A percentile compares a stretch with the other conserved stretches of the same genome.
Conservation (phyloP, 2,329 filamentous ascomycete species). For the Calonectria crousiana region DNA sequence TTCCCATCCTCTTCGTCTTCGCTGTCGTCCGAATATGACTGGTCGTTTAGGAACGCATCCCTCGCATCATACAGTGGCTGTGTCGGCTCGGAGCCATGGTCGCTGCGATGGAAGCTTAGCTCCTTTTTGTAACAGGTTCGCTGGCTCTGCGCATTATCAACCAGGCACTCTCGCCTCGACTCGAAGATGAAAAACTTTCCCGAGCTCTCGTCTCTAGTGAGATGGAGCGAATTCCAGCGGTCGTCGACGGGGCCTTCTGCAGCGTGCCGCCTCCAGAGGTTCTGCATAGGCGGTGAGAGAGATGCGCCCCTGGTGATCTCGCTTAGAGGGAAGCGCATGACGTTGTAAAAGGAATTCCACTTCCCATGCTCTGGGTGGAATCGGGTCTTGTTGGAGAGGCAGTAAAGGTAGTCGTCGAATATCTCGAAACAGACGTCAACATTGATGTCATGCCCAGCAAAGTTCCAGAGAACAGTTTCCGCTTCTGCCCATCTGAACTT, state of each 20-base stretch:
- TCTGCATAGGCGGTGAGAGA: slow-evolving; percentile 56
- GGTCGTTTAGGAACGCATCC: not conserved
- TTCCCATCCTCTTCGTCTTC: not conserved
- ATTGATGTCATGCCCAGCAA: slow-evolving; percentile 75
- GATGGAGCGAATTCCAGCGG: slow-evolving; percentile 76
- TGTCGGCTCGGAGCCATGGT: not conserved
- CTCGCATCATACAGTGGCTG: slow-evolving; percentile 22
- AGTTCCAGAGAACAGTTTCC: slow-evolving; percentile 65
- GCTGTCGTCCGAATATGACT: not conserved
- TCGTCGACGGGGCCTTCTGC: slow-evolving; percentile 80
- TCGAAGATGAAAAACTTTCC: slow-evolving; percentile 74
- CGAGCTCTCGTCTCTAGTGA: slow-evolving; percentile 71
- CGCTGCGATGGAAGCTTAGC: slow-evolving; percentile 56
- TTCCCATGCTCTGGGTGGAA: slow-evolving; percentile 73
- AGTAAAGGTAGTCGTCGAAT: slow-evolving; percentile 75
- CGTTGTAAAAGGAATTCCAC: slow-evolving; percentile 78
- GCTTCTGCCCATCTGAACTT: slow-evolving; percentile 54
- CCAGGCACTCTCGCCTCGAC: slow-evolving; percentile 75
- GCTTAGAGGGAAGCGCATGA: slow-evolving; percentile 70
- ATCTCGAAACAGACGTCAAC: slow-evolving; percentile 80
- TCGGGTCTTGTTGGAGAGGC: slow-evolving; percentile 73
- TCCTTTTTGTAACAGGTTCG: slow-evolving; percentile 75
- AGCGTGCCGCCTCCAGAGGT: slow-evolving; percentile 74
- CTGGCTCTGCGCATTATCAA: slow-evolving; percentile 64
- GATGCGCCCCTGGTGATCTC: slow-evolving; percentile 50